Percentiles rank a stretch among this genome's conserved stretches.
Conservation (phyloP, 495 filamentous ascomycete genomes). For the Mycothermus thermophilus region DNA sequence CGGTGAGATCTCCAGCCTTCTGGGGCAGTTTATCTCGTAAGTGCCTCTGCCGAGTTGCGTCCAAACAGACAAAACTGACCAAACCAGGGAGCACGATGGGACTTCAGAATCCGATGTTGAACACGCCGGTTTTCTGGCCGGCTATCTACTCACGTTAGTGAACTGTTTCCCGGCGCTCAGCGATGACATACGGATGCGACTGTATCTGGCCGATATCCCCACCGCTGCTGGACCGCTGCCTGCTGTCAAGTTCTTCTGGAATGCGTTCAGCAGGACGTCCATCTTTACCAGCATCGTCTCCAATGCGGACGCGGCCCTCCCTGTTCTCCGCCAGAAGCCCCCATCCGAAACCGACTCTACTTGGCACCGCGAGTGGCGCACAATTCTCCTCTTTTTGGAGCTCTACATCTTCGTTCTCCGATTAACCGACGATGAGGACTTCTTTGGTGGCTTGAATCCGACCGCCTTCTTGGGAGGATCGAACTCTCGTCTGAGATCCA, state of each 20-base stretch:
- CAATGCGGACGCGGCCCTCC: slow-evolving; percentile 9
- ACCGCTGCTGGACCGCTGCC: slow-evolving; percentile 39
- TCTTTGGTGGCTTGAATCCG: slow-evolving; percentile 34
- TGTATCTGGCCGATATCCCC: slow-evolving; percentile 67
- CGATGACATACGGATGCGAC: slow-evolving; percentile 91
- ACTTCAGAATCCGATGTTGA: slow-evolving; percentile 24
- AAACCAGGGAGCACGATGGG: slow-evolving; percentile 15
- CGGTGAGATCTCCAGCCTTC: slow-evolving; percentile 26
- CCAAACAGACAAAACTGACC: slow-evolving; percentile 6
- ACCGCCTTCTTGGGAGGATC: background rate
- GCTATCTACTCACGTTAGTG: slow-evolving; percentile 74
- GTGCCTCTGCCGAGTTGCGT: slow-evolving; percentile 9
- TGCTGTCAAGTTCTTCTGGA: slow-evolving; percentile 82
- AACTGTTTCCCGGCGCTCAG: slow-evolving; percentile 69
- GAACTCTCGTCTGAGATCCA: slow-evolving; percentile 39
- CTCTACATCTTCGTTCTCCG: slow-evolving; percentile 85
- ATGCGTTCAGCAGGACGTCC: slow-evolving; percentile 50
- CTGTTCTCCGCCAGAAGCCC: slow-evolving; percentile 14
- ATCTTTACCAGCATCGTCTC: slow-evolving; percentile 51
- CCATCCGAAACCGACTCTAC: slow-evolving; percentile 9
- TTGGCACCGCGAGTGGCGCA: slow-evolving; percentile 66
- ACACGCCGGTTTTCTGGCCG: slow-evolving; percentile 64
- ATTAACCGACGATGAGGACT: slow-evolving; percentile 87
- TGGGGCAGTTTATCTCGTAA: slow-evolving; percentile 27
- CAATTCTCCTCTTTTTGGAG: slow-evolving; percentile 82